Evolutionary conservation across 345 rosid genomes (phyloP), one percentile per base, ranked within the genome.

Genomic region (Ailanthus altissimus): DNA sequence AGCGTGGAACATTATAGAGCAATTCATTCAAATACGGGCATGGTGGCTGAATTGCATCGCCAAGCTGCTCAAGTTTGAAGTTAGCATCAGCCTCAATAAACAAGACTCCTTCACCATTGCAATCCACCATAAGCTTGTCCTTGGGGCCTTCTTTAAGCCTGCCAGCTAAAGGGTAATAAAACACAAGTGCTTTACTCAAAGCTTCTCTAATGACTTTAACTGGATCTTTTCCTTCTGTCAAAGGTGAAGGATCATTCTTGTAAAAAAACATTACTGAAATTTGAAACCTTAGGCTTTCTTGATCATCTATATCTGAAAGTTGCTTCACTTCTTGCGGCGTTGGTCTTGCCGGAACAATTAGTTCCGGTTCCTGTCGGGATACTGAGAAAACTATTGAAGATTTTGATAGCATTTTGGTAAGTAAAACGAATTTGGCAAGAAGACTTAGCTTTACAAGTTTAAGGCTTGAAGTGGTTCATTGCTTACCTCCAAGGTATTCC

Each of bases 171-270:
- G 75, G 75, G 36, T 72, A 40, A 42, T 57, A 72, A 72, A 57
- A 72, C 50, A 21, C 64, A 57, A 72, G 75, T 15, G 51, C 51
- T 2, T 13, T 38, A 21, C 63, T 23, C 13, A 72, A 0, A 12
- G 64, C 65, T 72, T 72, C 75, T 21, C 6, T 57, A 14, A 72
- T 70, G 26, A 70, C 74, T 49, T 18, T n/a, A 32, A 70, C 74
- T 2, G 74, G 74, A 1, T 70, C 32, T 36, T n/a, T 54, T 1
- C 20, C 32, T 70, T 36, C 2, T 62, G n/a, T 54, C 28, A 46
- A n/a, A n/a, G 70, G 28, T 0, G 70, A 65, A n/a, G 70, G 51
- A 65, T 43, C 3, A 65, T 63, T 63, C 68, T 40, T 36, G 50
- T 65, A 65, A 20, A 40, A 40, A 32, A 65, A 65, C 3, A 65